Percentiles rank a stretch among this genome's conserved stretches.
These are phyloP conservation scores for Botrytis paeoniae DNA, from an alignment of 2,329 filamentous ascomycete species.

Conservation along the genomic window DNA sequence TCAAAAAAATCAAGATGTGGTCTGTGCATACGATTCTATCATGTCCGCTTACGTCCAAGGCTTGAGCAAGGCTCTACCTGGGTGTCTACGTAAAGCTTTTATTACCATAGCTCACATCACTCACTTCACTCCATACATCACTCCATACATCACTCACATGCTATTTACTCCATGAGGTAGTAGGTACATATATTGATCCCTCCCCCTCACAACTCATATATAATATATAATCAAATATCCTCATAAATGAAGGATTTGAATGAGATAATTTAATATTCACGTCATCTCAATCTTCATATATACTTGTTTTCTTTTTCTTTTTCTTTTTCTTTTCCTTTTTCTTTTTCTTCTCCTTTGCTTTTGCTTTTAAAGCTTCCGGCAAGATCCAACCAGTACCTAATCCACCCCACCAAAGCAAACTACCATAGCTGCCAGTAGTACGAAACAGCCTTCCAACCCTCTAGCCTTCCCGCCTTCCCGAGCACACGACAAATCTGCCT, in stretches of 20 bases:
- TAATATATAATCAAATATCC: not conserved
- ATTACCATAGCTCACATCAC: not conserved
- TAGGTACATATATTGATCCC: not conserved
- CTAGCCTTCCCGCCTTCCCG: not conserved
- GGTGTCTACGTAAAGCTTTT: not conserved
- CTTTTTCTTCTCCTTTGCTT: not conserved
- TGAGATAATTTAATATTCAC: not conserved
- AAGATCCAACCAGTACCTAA: not conserved
- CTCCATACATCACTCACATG: not conserved
- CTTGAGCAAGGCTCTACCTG: too few species aligned
- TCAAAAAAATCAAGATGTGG: not conserved
- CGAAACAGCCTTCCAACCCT: not conserved
- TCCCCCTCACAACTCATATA: not conserved
- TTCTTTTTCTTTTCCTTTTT: not conserved
- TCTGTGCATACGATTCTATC: not conserved
- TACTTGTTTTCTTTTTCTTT: not conserved
- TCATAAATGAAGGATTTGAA: not conserved
- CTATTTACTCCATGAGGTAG: too few species aligned
- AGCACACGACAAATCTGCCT: constrained; percentile 15
- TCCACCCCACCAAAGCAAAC: constrained; percentile 1
- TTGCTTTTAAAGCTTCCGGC: not conserved
- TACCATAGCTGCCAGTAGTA: not conserved
- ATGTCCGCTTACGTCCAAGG: not conserved
- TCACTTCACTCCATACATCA: not conserved
- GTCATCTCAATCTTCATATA: not conserved